Evolutionary conservation across 176 grass and related monocot genomes (phyloP), one percentile per base, ranked within the genome.

Genomic region (Ensete glaucum): DNA sequence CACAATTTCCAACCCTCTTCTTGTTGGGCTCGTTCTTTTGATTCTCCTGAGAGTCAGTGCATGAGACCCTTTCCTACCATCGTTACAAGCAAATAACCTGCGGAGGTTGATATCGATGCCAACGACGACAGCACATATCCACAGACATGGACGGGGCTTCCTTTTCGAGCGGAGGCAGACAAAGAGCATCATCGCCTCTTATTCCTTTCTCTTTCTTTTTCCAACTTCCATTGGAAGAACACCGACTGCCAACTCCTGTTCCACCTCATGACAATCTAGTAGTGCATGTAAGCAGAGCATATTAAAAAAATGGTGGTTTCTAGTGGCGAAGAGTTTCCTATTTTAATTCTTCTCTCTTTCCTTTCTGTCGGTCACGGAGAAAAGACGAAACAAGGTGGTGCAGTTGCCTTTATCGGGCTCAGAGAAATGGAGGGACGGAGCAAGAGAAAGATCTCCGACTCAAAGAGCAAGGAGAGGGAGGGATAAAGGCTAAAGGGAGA

Each of bases 371-470:
- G 64, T 16, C 9, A 15, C 22, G 23, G 23, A 13, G 9, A 29
- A 25, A 67, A 67, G 15, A 29, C 16, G 64, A 27, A 23, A 14
- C 15, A 34, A 67, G 64, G 64, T 67, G 64, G 64, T 67, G 64
- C 64, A 60, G 57, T 0, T 67, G 25, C 12, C 64, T 67, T 67
- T 67, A 67, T 67, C 48, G 64, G 64, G 48, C 64, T 67, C 20
- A 67, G 64, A 24, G 14, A 67, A 67, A 67, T 67, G 64, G 24
- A 67, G 64, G 64, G 22, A 67, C 13, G 27, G 23, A 15, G 23
- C 1, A 6, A 66, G 20, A 27, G 63, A 66, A 27, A 66, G 64
- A 60, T n/a, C 57, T 60, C 57, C 17, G 8, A n/a, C 57, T n/a
- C 57, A 60, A 17, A 43, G 24, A 43, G 26, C 12, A 34, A 67